Evolutionary conservation across 148 eudicot genomes (phyloP).

Genomic region (Salicornia ramosissima): DNA sequence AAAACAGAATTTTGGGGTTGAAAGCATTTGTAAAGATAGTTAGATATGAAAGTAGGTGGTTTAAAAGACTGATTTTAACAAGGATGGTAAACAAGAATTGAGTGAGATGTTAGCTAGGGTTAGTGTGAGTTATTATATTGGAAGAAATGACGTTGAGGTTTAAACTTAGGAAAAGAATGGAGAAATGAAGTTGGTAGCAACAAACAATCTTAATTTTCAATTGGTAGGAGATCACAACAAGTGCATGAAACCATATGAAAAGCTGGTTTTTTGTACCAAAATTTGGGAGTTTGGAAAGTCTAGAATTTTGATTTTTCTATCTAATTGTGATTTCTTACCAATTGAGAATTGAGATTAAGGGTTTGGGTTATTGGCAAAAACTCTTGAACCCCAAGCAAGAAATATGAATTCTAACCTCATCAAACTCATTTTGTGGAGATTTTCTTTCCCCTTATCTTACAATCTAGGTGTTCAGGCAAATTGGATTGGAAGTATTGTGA

Average conservation of each 20-base stretch:
- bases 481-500: too few relatives aligned
- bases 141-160: slow-evolving; percentile 16
- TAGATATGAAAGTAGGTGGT: background rate
- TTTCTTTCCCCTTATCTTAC: too few relatives aligned
- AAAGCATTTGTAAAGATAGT: background rate
- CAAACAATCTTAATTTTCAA: too few relatives aligned
- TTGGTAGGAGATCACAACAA: background rate
- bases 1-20: background rate
- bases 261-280: slow-evolving; percentile 17
- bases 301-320: background rate
- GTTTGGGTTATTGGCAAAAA: too few relatives aligned
- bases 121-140: too few relatives aligned
- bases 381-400: too few relatives aligned
- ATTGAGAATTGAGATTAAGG: too few relatives aligned
- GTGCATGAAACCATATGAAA: slow-evolving; percentile 24
- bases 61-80: background rate
- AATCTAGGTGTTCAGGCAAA: too few relatives aligned
- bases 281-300: slow-evolving; percentile 10
- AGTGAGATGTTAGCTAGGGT: background rate
- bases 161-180: background rate
- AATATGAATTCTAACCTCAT: too few relatives aligned
- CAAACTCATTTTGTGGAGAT: too few relatives aligned
- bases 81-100: background rate
- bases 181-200: slow-evolving; percentile 18
- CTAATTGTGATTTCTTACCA: too few relatives aligned